A percentile compares a stretch with the other conserved stretches of the same genome.
phyloP scores from a whole-genome alignment of 371 early-diverging fungal genomes.

The Rhizopus arrhizus region DNA sequence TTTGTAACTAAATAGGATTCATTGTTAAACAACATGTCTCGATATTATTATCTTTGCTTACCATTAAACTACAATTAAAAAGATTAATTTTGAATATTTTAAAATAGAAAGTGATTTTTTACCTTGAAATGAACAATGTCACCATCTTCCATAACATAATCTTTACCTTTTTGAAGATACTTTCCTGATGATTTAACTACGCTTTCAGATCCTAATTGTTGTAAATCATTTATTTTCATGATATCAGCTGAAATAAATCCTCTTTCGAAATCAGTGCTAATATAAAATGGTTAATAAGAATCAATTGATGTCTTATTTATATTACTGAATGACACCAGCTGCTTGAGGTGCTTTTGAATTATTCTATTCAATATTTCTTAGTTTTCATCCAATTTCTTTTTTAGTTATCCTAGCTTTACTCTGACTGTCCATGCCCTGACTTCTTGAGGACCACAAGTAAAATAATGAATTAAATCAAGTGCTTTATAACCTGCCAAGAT shows the following conservation, averaged over 20 bases:
- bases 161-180: slow-evolving; percentile 90
- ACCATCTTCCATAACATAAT: slow-evolving; percentile 94
- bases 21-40: background rate
- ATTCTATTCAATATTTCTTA: slow-evolving; percentile 40
- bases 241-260: slow-evolving; percentile 94
- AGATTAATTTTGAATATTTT: background rate
- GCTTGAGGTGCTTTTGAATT: slow-evolving; percentile 90
- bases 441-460: slow-evolving; percentile 89
- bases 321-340: slow-evolving; percentile 80
- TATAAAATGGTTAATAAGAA: slow-evolving; percentile 30
- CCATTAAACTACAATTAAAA: slow-evolving; percentile 22
- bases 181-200: slow-evolving; percentile 46
- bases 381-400: background rate
- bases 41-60: background rate
- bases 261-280: slow-evolving; percentile 82
- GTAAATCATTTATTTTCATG: slow-evolving; percentile 69
- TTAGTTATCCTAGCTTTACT: slow-evolving; percentile 23
- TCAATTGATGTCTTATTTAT: background rate
- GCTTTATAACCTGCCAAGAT: slow-evolving; percentile 86
- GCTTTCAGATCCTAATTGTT: slow-evolving; percentile 60
- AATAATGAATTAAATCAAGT: slow-evolving; percentile 87
- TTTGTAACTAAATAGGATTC: slow-evolving; percentile 8
- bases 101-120: slow-evolving; percentile 2
- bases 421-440: slow-evolving; percentile 84
- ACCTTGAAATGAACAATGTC: slow-evolving; percentile 83